phyloP scores from a whole-genome alignment of 257 asterid species.

The Solanum pennellii region DNA sequence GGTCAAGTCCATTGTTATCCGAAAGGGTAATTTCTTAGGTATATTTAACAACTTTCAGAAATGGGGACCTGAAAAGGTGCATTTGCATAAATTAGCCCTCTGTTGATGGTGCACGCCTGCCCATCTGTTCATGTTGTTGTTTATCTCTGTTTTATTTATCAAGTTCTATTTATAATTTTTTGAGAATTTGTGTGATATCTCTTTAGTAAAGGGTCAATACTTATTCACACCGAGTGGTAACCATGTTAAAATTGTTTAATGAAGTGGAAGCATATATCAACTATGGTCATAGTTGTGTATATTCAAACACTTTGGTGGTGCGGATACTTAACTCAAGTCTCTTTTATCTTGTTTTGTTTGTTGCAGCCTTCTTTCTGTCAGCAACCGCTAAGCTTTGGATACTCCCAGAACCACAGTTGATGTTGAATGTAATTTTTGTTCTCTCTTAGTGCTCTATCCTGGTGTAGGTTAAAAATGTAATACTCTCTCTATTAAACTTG shows the following conservation, averaged over 20 bases:
- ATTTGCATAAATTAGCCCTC: not conserved
- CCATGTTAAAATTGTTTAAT: not conserved
- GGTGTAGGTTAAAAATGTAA: slow-evolving; percentile 13
- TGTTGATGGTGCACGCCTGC: not conserved
- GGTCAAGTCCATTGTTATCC: not conserved
- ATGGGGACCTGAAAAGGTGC: not conserved
- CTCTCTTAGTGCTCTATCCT: slow-evolving; percentile 10
- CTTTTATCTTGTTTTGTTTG: not conserved
- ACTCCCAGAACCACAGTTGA: slow-evolving; percentile 44
- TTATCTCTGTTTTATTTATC: not conserved
- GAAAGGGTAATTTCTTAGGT: not conserved
- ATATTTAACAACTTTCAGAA: not conserved
- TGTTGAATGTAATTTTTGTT: not conserved
- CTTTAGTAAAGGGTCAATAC: not conserved
- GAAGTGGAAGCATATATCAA: not conserved
- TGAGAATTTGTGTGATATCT: not conserved
- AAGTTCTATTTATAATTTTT: not conserved
- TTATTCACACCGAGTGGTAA: not conserved
- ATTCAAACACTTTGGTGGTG: not conserved
- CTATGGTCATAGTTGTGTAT: not conserved
- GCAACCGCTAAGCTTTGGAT: slow-evolving; percentile 90
- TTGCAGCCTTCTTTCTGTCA: slow-evolving; percentile 74
- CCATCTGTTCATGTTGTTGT: not conserved
- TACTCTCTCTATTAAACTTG: slow-evolving; percentile 17
- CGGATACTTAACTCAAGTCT: not conserved